Evolutionary conservation across 148 eudicot genomes (phyloP), one percentile per base, ranked within the genome.

Genomic region (Chenopodium suecicum): DNA sequence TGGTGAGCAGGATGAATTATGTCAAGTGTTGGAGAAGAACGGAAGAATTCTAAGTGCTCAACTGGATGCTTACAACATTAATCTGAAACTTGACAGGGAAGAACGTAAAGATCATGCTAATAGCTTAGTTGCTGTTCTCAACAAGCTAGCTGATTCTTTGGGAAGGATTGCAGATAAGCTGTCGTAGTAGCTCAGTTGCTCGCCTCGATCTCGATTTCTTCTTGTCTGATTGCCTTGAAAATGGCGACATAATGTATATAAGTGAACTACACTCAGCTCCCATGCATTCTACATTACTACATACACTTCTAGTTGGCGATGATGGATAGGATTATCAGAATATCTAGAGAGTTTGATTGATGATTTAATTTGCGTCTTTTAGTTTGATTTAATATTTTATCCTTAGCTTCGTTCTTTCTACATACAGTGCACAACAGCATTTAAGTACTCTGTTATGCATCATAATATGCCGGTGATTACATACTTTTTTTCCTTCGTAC

Each of bases 131-230:
- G 84, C 88, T 41, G 98, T 89, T 80, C 93, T 95, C 32, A 83
- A 86, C 84, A 95, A 92, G 84, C 89, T 95, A 63, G 98, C 98
- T 44, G 97, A 92, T 88, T 93, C 98, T 56, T 70, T 95, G 78
- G 93, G 93, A 62, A 90, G 89, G 79, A 93, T 95, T 47, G 98
- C 98, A n/a, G 98, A 95, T 86, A 95, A 93, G 87, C 80, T 95
- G 41, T 27, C 29, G 29, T 37, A 37, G 7, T 37, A 37, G 41
- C 41, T 34, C 37, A 34, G 37, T 34, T 34, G 48, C 54, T 23
- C 34, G 37, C 22, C 80, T 27, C 20, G 13, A 34, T 34, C 37
- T 34, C 37, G 29, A 27, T 27, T 27, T 34, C 37, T 34, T 34
- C 37, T 34, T 34, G 37, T 63, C 54, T 23, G 29, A 27, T 27